Percentiles rank a stretch among this genome's conserved stretches.
Conservation (phyloP, 1,284 basidiomycete genomes). For the Ganoderma sp. region DNA sequence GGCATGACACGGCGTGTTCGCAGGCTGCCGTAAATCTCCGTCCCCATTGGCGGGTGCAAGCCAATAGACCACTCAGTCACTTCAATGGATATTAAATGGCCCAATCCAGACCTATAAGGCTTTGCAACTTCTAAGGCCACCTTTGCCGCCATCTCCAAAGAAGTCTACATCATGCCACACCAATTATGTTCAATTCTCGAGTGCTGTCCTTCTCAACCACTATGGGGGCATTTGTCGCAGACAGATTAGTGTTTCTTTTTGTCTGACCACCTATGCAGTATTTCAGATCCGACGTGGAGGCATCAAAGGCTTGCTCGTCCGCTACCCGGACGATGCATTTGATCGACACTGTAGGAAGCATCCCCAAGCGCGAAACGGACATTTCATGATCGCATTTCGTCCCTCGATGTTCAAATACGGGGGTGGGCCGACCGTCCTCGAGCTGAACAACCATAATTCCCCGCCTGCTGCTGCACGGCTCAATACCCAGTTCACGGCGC, state of each 20-base stretch:
- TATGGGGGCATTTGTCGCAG: no score
- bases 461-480: slow-evolving; percentile 28
- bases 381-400: slow-evolving; percentile 29
- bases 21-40: not conserved
- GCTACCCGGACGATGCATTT: slow-evolving; percentile 32
- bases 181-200: no score
- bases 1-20: not conserved
- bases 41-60: no score
- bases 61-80: no score
- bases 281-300: slow-evolving; percentile 35
- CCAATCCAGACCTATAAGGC: no score
- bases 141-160: no score
- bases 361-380: not conserved
- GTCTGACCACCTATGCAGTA: slow-evolving; percentile 19
- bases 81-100: no score
- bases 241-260: not conserved
- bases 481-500: slow-evolving; percentile 28
- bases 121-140: no score
- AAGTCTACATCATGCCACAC: no score
- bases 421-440: slow-evolving; percentile 32
- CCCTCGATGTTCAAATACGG: slow-evolving; percentile 34
- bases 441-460: slow-evolving; percentile 30
- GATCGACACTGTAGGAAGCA: slow-evolving; percentile 16
- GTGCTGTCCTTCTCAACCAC: no score
- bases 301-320: slow-evolving; percentile 33